Conservation (phyloP, 2,329 filamentous ascomycete genomes). For the Byssoonygena ceratinophila region DNA sequence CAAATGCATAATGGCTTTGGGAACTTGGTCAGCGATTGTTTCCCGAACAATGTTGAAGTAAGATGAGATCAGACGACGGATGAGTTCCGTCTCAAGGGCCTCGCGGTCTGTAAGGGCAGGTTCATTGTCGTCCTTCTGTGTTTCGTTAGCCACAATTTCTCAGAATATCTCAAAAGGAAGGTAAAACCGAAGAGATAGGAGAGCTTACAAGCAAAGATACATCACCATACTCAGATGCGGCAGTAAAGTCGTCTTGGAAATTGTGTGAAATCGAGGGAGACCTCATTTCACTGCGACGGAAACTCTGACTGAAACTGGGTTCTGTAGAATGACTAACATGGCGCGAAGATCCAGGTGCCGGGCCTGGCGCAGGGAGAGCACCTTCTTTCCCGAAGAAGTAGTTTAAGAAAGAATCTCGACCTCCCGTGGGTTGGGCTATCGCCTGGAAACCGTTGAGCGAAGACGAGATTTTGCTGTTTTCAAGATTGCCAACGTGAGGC, state of each 20-base stretch:
- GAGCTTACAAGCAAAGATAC: constrained; percentile 39
- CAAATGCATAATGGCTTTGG: constrained; percentile 97
- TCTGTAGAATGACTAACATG: constrained; percentile 72
- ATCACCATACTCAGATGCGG: constrained; percentile 31
- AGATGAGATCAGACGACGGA: constrained; percentile 87
- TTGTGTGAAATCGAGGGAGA: constrained; percentile 41
- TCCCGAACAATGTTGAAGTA: constrained; percentile 99
- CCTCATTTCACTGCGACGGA: constrained; percentile 53
- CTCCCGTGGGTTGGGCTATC: constrained; percentile 48
- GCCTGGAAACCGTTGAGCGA: constrained; percentile 55
- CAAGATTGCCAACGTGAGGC: constrained; percentile 54
- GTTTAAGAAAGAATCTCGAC: constrained; percentile 86
- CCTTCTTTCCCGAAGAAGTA: constrained; percentile 99
- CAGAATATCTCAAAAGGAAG: constrained; percentile 4
- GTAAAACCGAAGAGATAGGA: constrained; percentile 2
- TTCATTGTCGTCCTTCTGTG: constrained; percentile 47
- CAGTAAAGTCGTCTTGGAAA: constrained; percentile 33
- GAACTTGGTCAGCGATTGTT: constrained; percentile 96
- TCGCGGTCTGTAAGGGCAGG: constrained; percentile 90
- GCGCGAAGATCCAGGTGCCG: constrained; percentile 41
- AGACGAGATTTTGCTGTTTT: constrained; percentile 57
- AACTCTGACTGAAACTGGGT: constrained; percentile 71
- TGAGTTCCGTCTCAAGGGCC: constrained; percentile 93
- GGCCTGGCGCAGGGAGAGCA: constrained; percentile 40
- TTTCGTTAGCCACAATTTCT: constrained; percentile 4